Percentiles rank a stretch among this genome's conserved stretches.
These are phyloP conservation scores for Venturia effusa DNA, from an alignment of 2,329 filamentous ascomycete genomes.

Conservation along the genomic window DNA sequence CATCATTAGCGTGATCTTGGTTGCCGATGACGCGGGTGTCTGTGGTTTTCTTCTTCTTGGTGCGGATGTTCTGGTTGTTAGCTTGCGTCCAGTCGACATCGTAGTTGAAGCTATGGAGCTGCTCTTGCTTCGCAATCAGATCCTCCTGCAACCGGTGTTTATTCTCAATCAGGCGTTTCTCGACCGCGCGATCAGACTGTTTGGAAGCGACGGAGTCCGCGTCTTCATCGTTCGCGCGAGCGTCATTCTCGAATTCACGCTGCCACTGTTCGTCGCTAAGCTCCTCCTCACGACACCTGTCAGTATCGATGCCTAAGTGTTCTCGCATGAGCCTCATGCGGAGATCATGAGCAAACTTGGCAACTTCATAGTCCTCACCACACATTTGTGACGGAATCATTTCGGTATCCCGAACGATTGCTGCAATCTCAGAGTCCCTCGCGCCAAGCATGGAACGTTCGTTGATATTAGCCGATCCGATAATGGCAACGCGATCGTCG, in stretches of 20 bases:
- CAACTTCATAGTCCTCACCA: conserved; percentile 78
- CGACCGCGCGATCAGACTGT: conserved; percentile 12
- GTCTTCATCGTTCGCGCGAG: not conserved
- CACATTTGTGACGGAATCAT: conserved; percentile 90
- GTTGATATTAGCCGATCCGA: conserved; percentile 97
- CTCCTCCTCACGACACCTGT: conserved; percentile 45
- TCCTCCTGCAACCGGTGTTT: conserved; percentile 41
- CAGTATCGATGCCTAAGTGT: conserved; percentile 90
- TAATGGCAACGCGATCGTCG: conserved; percentile 84
- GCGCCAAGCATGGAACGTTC: conserved; percentile 90
- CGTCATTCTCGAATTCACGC: not conserved
- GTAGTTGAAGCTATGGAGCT: conserved; percentile 61
- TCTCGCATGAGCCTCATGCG: conserved; percentile 93
- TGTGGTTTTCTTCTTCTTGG: conserved; percentile 42
- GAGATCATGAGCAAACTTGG: conserved; percentile 83
- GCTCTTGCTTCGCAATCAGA: conserved; percentile 44
- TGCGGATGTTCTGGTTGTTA: conserved; percentile 46
- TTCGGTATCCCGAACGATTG: conserved; percentile 83
- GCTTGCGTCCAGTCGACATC: conserved; percentile 55
- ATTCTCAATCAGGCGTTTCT: conserved; percentile 23
- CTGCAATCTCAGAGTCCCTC: conserved; percentile 84
- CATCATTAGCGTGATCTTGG: conserved; percentile 57
- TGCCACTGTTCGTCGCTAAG: conserved; percentile 10
- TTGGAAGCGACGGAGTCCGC: not conserved
- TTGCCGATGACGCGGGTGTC: conserved; percentile 52